Base-by-base conservation (phyloP, 371 early-diverging fungal species). In the Mucor saturninus region DNA sequence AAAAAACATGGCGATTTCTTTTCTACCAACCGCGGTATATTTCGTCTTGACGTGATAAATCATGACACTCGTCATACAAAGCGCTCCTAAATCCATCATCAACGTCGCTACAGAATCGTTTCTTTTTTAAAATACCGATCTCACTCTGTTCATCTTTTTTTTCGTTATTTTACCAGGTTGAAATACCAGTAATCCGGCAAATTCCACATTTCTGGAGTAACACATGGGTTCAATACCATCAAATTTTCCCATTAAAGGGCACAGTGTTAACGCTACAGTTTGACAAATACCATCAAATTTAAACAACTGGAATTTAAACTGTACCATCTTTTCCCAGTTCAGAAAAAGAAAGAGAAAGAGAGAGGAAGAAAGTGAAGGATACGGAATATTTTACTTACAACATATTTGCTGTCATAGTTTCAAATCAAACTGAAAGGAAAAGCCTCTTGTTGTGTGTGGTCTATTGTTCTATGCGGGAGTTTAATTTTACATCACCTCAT, bases 11-110 rank as follows among this genome's bases (percentile, higher is more conserved):
- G 90, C 91, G 69, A 95, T 94, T 72, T 95, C 96, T 76, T 93
- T 93, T 62, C 95, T 77, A 86, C 95, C 95, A 30, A 95, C 93
- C 11, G 96, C 96, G 13, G 95, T 95, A 78, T 93, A 94, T 80
- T 95, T 95, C 14, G 88, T 83, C 67, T 90, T 91, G 64, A 95
- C 89, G 72, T 95, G 93, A 69, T 87, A 91, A 53, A 95, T 93
- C 95, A 95, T 95, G 63, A 94, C 89, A 53, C 81, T 72, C 7
- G 95, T 91, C 95, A 95, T 95, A 56, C 90, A 67, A 40, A 95
- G 74, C 10, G 95, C 90, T 28, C 91, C 77, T 15, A 94, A 59
- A 62, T 93, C 83, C 61, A 94, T 89, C 45, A 93, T 88, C 9
- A 95, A 68, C 45, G 91, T 85, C 2, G 89, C 86, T 84, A 54